phyloP scores from a whole-genome alignment of 2,329 filamentous ascomycete genomes.

The Achaetomium macrosporum region DNA sequence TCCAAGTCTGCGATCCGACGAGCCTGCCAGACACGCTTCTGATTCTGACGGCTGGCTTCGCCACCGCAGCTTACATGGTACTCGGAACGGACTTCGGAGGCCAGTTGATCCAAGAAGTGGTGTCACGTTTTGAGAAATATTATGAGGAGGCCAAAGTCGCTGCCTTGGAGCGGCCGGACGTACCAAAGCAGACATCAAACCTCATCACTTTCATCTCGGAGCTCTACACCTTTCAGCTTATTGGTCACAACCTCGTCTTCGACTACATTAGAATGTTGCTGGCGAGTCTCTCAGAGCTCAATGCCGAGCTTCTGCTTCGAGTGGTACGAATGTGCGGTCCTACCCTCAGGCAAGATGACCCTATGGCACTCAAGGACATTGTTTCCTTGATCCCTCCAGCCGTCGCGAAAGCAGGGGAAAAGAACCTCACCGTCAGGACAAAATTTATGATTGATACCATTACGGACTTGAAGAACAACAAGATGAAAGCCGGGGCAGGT shows the following conservation, averaged over 20 bases:
- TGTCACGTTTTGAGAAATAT: constrained; percentile 65
- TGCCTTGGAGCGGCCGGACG: constrained; percentile 27
- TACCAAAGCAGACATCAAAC: constrained; percentile 63
- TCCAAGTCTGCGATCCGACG: constrained; percentile 73
- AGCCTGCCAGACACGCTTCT: constrained; percentile 81
- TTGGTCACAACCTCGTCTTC: constrained; percentile 77
- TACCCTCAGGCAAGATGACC: constrained; percentile 82
- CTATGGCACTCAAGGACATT: constrained; percentile 82
- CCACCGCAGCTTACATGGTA: constrained; percentile 79
- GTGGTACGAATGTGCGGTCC: constrained; percentile 77
- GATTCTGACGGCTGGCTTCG: constrained; percentile 83
- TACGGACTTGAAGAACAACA: constrained; percentile 90
- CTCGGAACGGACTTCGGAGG: constrained; percentile 87
- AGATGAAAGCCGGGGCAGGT: constrained; percentile 66
- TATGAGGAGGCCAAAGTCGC: constrained; percentile 43
- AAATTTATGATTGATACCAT: constrained; percentile 98
- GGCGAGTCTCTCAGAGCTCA: constrained; percentile 68
- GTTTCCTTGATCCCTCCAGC: constrained; percentile 71
- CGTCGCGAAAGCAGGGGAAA: constrained; percentile 60
- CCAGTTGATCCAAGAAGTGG: constrained; percentile 71
- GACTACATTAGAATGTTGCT: constrained; percentile 83
- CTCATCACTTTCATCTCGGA: constrained; percentile 77
- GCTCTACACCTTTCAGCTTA: constrained; percentile 86
- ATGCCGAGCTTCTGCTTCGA: constrained; percentile 81
- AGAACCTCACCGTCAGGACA: constrained; percentile 74